A percentile compares a stretch with the other conserved stretches of the same genome.
These are phyloP conservation scores for Ophiocordyceps unilateralis DNA, from an alignment of 2,329 filamentous ascomycete genomes.

Conservation along the genomic window DNA sequence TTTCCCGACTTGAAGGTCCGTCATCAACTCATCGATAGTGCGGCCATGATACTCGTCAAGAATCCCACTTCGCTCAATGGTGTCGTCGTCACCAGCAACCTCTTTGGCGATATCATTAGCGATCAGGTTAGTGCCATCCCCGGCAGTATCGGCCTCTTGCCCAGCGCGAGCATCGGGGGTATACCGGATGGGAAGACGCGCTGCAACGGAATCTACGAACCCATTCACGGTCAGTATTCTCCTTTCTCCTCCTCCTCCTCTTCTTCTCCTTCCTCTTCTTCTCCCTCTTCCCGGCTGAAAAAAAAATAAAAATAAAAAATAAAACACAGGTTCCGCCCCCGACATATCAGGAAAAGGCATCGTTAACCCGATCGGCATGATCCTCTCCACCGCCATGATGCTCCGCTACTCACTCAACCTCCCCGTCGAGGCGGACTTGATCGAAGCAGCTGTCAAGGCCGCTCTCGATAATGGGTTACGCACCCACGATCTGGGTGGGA, in stretches of 20 bases:
- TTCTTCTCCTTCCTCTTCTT: too few species aligned
- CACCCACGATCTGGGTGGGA: conserved; percentile 80
- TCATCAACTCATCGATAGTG: conserved; percentile 87
- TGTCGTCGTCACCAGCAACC: conserved; percentile 78
- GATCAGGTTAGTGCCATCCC: conserved; percentile 93
- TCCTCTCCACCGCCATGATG: conserved; percentile 91
- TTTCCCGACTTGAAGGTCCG: conserved; percentile 72
- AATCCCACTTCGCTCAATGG: conserved; percentile 78
- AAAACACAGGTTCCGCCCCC: conserved; percentile 56
- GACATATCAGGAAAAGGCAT: conserved; percentile 86
- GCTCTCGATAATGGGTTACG: conserved; percentile 64
- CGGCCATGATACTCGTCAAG: conserved; percentile 97
- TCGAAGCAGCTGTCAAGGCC: conserved; percentile 66
- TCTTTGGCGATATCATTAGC: conserved; percentile 91
- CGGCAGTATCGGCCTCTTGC: conserved; percentile 73
- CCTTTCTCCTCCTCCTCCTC: background rate
- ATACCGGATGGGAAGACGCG: conserved; percentile 70
- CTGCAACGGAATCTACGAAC: conserved; percentile 93
- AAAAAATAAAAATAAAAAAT: background rate
- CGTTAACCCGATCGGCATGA: conserved; percentile 71
- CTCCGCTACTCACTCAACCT: conserved; percentile 79
- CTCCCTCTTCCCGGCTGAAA: background rate
- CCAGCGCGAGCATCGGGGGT: conserved; percentile 71
- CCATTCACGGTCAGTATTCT: conserved; percentile 64
- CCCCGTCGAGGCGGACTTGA: conserved; percentile 55